Conservation (phyloP, 805 yeast genomes). For the Teunomyces panamensis region DNA sequence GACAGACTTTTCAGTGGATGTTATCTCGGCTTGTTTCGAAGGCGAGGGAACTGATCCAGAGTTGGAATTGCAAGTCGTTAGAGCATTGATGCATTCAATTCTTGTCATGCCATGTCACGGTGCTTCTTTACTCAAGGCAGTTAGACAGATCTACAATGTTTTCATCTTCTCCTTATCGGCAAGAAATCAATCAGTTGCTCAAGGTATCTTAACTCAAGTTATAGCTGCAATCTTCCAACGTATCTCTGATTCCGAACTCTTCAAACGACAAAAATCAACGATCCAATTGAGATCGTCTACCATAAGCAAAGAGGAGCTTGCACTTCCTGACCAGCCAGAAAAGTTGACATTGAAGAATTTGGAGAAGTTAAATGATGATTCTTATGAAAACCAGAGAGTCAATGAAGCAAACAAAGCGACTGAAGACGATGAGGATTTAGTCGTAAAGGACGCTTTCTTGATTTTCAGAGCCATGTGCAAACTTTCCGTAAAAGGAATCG, state of each 20-base stretch:
- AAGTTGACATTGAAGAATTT: constrained; percentile 59
- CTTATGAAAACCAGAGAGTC: constrained; percentile 49
- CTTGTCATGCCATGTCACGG: constrained; percentile 88
- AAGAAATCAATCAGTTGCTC: constrained; percentile 89
- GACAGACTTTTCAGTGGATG: constrained; percentile 80
- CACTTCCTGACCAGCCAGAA: constrained; percentile 14
- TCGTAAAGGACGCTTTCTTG: constrained; percentile 86
- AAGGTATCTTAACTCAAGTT: constrained; percentile 90
- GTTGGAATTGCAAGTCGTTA: constrained; percentile 87
- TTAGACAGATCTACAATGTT: constrained; percentile 89
- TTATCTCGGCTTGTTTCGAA: constrained; percentile 79
- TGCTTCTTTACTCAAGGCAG: constrained; percentile 79
- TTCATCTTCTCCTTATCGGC: constrained; percentile 81
- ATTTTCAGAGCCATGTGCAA: constrained; percentile 94
- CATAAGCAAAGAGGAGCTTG: constrained; percentile 11
- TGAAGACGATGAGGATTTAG: constrained; percentile 61
- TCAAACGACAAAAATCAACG: constrained; percentile 12
- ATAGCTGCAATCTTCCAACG: constrained; percentile 83
- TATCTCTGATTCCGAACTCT: constrained; percentile 28
- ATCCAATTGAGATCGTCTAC: constrained; percentile 18
- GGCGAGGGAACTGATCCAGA: constrained; percentile 90
- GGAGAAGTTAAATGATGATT: constrained; percentile 52
- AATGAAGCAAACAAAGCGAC: constrained; percentile 44
- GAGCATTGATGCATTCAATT: constrained; percentile 87
- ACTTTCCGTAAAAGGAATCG: constrained; percentile 80